Conservation (phyloP, 441 rosid species). For the Gossypium gossypioides region DNA sequence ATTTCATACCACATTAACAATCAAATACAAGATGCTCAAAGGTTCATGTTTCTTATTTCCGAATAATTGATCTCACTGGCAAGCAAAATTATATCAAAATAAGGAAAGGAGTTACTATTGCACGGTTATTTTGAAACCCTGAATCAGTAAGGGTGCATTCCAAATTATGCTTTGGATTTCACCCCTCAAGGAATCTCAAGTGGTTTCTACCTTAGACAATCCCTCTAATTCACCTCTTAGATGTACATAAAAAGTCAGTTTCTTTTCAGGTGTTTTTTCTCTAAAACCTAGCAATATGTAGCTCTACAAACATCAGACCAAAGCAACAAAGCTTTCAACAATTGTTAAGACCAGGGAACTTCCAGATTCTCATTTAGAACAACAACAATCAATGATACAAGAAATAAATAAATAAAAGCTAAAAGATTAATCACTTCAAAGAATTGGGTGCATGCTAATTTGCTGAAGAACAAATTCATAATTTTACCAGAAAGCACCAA, state of each 20-base stretch:
- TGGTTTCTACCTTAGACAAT: too few relatives aligned
- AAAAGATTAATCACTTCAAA: not conserved
- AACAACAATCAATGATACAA: not conserved
- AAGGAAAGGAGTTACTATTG: not conserved
- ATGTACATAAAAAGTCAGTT: not conserved
- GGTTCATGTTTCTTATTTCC: not conserved
- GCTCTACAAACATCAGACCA: not conserved
- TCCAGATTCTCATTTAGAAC: not conserved
- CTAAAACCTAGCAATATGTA: not conserved
- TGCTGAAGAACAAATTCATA: not conserved
- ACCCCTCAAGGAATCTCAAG: not conserved
- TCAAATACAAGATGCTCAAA: not conserved
- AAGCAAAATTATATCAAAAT: not conserved
- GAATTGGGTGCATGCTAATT: not conserved
- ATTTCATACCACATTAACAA: slow-evolving; percentile 2
- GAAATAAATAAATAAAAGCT: not conserved
- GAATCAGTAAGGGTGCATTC: not conserved
- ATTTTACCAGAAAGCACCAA: not conserved
- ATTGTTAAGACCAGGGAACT: not conserved
- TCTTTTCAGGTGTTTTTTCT: not conserved
- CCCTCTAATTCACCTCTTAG: not conserved
- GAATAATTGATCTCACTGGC: not conserved
- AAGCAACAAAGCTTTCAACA: not conserved
- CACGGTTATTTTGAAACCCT: not conserved
- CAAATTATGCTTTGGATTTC: not conserved